phyloP scores from a whole-genome alignment of 192 early-diverging fungal genomes.

The Linnemannia elongata region DNA sequence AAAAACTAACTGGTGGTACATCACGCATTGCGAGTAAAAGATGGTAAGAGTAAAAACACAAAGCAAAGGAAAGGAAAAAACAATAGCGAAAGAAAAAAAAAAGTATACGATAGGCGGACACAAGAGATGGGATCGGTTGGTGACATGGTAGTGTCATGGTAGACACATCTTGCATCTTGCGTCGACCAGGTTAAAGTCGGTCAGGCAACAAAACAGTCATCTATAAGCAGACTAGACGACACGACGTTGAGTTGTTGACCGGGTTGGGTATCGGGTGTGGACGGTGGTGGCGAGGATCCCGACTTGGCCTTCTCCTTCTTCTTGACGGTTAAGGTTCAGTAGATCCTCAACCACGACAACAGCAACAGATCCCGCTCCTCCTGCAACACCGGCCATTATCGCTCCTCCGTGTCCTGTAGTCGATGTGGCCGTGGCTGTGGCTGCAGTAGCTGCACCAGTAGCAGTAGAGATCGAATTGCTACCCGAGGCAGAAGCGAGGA shows the following conservation, averaged over 20 bases:
- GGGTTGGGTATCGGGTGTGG: background rate
- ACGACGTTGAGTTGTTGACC: slow-evolving; percentile 1
- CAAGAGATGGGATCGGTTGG: background rate
- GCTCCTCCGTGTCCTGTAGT: background rate
- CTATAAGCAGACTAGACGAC: background rate
- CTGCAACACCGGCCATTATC: background rate
- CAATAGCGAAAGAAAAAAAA: background rate
- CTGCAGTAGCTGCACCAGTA: background rate
- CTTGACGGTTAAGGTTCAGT: slow-evolving; percentile 2
- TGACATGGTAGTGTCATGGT: background rate
- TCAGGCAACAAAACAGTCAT: background rate
- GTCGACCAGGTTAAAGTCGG: background rate
- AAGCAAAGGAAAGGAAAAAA: background rate
- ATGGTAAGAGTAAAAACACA: background rate
- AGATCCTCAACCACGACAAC: slow-evolving; percentile 9
- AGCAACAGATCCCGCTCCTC: background rate
- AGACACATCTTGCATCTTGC: background rate
- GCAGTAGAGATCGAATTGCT: slow-evolving; percentile 1
- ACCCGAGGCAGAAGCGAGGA: background rate
- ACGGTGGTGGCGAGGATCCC: background rate
- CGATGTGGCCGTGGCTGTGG: background rate
- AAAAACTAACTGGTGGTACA: background rate
- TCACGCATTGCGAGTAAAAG: background rate
- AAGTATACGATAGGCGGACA: background rate
- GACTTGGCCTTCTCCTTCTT: slow-evolving; percentile 3